Evolutionary conservation across 495 filamentous ascomycete species (phyloP).

Genomic region (Acidomyces sp.): DNA sequence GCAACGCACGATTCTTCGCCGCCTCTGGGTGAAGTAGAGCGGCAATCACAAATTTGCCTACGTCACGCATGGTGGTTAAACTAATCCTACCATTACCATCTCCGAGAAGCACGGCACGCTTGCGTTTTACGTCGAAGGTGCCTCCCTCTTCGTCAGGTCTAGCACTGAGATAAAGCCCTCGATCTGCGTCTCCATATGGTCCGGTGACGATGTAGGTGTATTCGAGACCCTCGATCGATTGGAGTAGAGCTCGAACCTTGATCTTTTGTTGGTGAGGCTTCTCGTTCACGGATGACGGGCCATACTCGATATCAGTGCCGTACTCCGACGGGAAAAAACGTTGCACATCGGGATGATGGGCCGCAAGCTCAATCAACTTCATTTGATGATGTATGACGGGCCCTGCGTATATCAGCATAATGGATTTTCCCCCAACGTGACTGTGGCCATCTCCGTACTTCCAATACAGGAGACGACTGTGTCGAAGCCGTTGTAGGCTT

Average conservation of each 20-base stretch:
- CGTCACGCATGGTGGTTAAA: slow-evolving; percentile 54
- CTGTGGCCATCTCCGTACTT: slow-evolving; percentile 24
- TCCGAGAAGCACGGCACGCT: slow-evolving; percentile 46
- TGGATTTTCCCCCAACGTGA: not conserved
- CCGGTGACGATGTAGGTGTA: slow-evolving; percentile 59
- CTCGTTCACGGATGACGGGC: slow-evolving; percentile 43
- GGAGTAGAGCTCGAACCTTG: slow-evolving; percentile 45
- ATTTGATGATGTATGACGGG: slow-evolving; percentile 45
- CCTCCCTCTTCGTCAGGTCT: slow-evolving; percentile 31
- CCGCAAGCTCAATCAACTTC: slow-evolving; percentile 44
- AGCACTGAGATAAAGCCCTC: slow-evolving; percentile 38
- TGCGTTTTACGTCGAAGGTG: slow-evolving; percentile 39
- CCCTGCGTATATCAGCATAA: not conserved
- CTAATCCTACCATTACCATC: slow-evolving; percentile 44
- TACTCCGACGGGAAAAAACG: slow-evolving; percentile 64
- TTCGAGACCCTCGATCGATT: slow-evolving; percentile 39
- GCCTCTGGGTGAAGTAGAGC: slow-evolving; percentile 43
- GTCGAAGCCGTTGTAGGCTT: slow-evolving; percentile 33
- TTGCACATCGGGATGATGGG: slow-evolving; percentile 40
- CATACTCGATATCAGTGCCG: slow-evolving; percentile 61
- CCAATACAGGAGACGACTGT: slow-evolving; percentile 55
- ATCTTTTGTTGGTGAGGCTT: slow-evolving; percentile 60
- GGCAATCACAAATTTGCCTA: slow-evolving; percentile 50
- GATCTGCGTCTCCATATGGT: slow-evolving; percentile 45
- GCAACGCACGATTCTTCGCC: slow-evolving; percentile 42